Base-by-base conservation (phyloP, 805 yeast genomes). In the Priceomyces fermenticarens region DNA sequence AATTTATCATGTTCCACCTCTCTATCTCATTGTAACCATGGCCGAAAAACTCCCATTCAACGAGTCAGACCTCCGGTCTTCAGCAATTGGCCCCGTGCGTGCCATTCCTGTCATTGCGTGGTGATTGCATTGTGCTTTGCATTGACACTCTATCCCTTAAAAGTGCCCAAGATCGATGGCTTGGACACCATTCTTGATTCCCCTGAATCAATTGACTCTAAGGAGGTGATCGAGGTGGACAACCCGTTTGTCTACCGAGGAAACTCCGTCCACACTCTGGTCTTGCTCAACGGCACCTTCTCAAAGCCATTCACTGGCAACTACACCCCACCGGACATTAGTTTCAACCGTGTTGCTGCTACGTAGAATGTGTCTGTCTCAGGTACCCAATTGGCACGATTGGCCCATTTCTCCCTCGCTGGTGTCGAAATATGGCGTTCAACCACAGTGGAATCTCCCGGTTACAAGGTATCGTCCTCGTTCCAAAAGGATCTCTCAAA, bases 361-460 rank as follows among this genome's bases (percentile, higher is more conserved):
- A 70, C 75, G 3, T 59, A 83, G 38, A 68, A 76, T 38, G 77
- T 81, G 8, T 56, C 72, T 10, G 79, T 77, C 6, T 64, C 60
- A 30, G 86, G 86, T 6, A 72, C 77, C 10, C 88, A 83, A 54
- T 81, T 77, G 49, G 88, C 82, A 52, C 63, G 88, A 44, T 62
- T 83, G 48, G 81, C 80, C 12, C 83, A 83, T 56, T 66, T 86
- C 35, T 82, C 74, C 49, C 59, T 85, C 25, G 71, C 72, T 42
- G 86, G 81, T 27, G 67, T 73, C 11, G 85, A 85, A 47, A 65
- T 88, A 30, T 88, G 96, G 95, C 75, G 96, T 60, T 80, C 88
- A 1, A 82, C 91, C 2, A 88, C 96, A 2, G 80, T 42, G 62
- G 82, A 51, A 60, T 96, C 96, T 3, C 64, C 67, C 33, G 59